Base-by-base conservation (phyloP, 2,329 filamentous ascomycete genomes). In the Penicillium thymicola region DNA sequence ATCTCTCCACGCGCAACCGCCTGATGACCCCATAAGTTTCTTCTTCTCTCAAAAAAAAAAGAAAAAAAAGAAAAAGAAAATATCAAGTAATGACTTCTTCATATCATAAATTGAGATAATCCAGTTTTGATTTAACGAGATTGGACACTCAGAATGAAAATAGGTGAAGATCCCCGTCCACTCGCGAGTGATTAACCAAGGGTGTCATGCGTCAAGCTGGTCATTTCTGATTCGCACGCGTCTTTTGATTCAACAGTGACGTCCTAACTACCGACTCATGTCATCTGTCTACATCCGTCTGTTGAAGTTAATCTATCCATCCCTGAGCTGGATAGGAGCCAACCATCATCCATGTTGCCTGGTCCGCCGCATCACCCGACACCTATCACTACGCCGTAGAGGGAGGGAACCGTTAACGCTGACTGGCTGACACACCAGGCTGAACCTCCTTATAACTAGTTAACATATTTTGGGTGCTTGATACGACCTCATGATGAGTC, bases 351-450 rank as follows among this genome's bases (percentile, higher is more conserved):
- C 42, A 21, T 23, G 5, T 30, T 42, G 44, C 53, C 37, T 43
- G 23, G 32, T 48, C 54, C 53, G 58, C 60, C 63, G 59, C 59
- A 64, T 66, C 64, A 66, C 59, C 61, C 63, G 62, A 66, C 62
- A 61, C 59, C 62, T 62, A 66, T 66, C 58, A 64, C 28, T 51
- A 58, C 44, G 36, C 52, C 52, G 47, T 55, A 52, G 54, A 59
- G 40, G 46, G 55, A 61, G 14, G 14, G 16, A 51, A 42, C 53
- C 54, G 9, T 16, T 30, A 7, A 21, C 11, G 32, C 23, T 61
- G 50, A 62, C 54, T 66, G 61, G 64, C 21, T 54, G 21, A 6
- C 0, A 6, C 9, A 7, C 18, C 25, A 5, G 4, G 34, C 14
- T 32, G 16, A 48, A 51, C 13, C 32, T 34, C 25, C 14, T 16